A percentile compares a stretch with the other conserved stretches of the same genome.
Conservation (phyloP, 1,139 yeast genomes). For the Debaryomyces sp. region DNA sequence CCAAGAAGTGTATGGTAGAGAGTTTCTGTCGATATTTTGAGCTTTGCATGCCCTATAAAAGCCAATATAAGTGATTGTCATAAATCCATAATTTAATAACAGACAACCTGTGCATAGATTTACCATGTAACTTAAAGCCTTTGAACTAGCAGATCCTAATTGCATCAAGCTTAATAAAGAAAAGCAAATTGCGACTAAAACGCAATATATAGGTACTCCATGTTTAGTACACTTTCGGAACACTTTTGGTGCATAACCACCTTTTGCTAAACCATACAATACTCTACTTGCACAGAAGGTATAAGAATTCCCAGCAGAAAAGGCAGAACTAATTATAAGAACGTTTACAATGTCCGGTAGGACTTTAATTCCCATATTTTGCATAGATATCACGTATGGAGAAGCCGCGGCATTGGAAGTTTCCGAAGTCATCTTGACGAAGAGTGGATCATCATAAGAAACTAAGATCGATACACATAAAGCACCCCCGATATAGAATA, state of each 20-base stretch:
- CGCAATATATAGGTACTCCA: constrained; percentile 64
- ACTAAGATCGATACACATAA: constrained; percentile 42
- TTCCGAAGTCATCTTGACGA: constrained; percentile 25
- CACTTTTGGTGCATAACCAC: constrained; percentile 43
- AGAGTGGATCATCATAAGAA: constrained; percentile 43
- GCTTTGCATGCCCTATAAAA: constrained; percentile 65
- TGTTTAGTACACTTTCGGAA: constrained; percentile 44
- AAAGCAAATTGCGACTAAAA: constrained; percentile 32
- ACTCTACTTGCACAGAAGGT: constrained; percentile 46
- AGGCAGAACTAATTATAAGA: constrained; percentile 37
- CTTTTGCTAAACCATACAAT: constrained; percentile 39
- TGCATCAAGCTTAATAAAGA: constrained; percentile 32
- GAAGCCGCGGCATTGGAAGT: constrained; percentile 35
- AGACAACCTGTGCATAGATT: constrained; percentile 80
- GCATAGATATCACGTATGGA: constrained; percentile 50
- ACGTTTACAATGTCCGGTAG: constrained; percentile 47
- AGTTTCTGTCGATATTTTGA: constrained; percentile 30
- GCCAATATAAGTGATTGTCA: constrained; percentile 59
- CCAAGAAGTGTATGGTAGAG: constrained; percentile 34
- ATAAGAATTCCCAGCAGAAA: constrained; percentile 49
- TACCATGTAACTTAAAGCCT: constrained; percentile 77
- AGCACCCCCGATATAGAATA: constrained; percentile 62
- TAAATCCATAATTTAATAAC: constrained; percentile 67
- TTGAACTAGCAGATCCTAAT: constrained; percentile 42
- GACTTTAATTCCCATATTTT: constrained; percentile 37